Base-by-base conservation (phyloP, 768 basidiomycete genomes). In the Panaeolus cyanescens region DNA sequence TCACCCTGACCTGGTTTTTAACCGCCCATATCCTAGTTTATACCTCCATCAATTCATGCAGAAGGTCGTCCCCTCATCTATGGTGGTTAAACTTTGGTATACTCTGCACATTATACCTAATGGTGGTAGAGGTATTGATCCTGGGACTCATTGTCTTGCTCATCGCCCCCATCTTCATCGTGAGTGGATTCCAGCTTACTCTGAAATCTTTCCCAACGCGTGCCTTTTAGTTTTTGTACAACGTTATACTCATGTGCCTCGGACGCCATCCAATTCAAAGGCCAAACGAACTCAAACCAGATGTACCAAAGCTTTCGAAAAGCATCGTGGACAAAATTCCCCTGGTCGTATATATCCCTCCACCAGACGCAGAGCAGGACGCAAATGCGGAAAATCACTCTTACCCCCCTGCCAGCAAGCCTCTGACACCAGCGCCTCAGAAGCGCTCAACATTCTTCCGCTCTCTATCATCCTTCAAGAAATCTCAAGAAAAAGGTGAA, bases 51-150 rank as follows among this genome's bases (percentile, higher is more conserved):
- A 79, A 87, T 63, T 84, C 87, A 15, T 95, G 93, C 60, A 88
- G 93, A 19, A 74, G 79, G 60, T 78, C 89, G 0, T 84, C 92
- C 12, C 93, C 93, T 7, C 89, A 93, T 65, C 75, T 94, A 32
- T 95, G 92, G 92, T 95, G 91, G 91, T 83, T 93, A 50, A 85
- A 84, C 20, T 93, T 95, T 70, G 88, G 85, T 33, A 88, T 94
- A 65, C 76, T 94, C 13, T 87, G 89, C 74, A 85, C 91, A 39
- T 87, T 91, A 78, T 95, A 94, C 69, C 67, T 93, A 58, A 86
- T 90, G 80, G 80, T 85, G 6, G 67, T 80, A 28, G 80, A 94
- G 72, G 86, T 94, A 54, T 71, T 93, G 59, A 65, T 93, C 4
- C 82, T 95, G 15, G 91, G 88, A 25, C 77, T 93, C 62, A 77